Evolutionary conservation across 2,329 filamentous ascomycete species (phyloP), one percentile per base, ranked within the genome.

Genomic region (Endothia cerciana): DNA sequence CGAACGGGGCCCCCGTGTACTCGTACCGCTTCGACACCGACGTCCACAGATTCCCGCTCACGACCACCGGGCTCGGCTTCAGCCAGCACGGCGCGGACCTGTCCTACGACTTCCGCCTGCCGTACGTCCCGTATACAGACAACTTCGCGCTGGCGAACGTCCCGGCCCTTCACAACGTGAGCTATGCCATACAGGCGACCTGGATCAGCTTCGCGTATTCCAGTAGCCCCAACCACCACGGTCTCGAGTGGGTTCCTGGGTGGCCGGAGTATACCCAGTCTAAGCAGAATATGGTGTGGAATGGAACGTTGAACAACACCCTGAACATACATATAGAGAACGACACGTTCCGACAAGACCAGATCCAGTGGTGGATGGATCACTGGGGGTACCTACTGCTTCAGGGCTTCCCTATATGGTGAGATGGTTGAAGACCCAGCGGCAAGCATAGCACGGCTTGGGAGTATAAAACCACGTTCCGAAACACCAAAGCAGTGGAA

Each of bases 1-100:
- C 60, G n/a, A n/a, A 10, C 15, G 47, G 60, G 4, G 30, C 30
- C 2, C 41, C 60, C 11, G 45, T 62, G 7, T 62, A 62, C 41
- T 62, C 60, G 30, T 62, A 62, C 43, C 60, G 60, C 22, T 62
- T 62, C 41, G 60, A 62, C 28, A 62, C 60, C 22, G 60, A 62
- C 45, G 60, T 59, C 13, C 57, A 59, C 60, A n/a, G 60, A 8
- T 62, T 62, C 28, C 60, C 60, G 41, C 60, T 62, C 47, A 40
- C 36, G 19, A 36, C 4, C 7, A 40, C 36, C 13, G 47, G 60
- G 6, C 60, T 38, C 6, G 60, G 60, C n/a, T 62, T 62, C 43
- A 53, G 60, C 22, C 47, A 62, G 60, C 60, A 62, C 60, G 60
- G 41, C 25, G 43, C 60, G 6, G 60, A 53, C 28, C 60, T 62